phyloP scores from a whole-genome alignment of 805 yeast species.

The Ogataea thermomethanolica region DNA sequence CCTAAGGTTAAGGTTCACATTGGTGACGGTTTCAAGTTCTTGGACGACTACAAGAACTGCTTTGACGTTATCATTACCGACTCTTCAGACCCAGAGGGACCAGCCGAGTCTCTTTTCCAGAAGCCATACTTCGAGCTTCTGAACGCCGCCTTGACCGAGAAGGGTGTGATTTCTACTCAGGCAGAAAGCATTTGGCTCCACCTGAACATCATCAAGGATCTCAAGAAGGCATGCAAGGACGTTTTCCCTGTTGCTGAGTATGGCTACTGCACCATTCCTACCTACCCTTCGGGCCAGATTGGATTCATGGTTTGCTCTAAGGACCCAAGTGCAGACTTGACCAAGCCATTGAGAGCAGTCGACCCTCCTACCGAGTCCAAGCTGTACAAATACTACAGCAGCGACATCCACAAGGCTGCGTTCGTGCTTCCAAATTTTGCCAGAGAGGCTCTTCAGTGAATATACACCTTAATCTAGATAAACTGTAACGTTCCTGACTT shows the following conservation, averaged over 20 bases:
- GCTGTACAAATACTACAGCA: constrained; percentile 78
- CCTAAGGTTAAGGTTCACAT: constrained; percentile 88
- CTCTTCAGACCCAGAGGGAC: constrained; percentile 98
- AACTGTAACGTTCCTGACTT: neutral
- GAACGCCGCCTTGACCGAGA: constrained; percentile 81
- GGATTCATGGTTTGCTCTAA: constrained; percentile 97
- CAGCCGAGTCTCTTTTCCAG: constrained; percentile 92
- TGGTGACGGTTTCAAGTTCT: constrained; percentile 97
- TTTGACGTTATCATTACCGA: constrained; percentile 96
- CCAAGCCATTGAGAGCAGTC: constrained; percentile 64
- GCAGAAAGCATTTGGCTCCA: constrained; percentile 96
- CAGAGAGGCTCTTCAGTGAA: constrained; percentile 34
- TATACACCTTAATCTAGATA: neutral
- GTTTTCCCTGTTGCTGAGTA: constrained; percentile 92
- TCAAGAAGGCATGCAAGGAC: constrained; percentile 75
- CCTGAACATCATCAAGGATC: constrained; percentile 73
- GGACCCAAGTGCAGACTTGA: constrained; percentile 60
- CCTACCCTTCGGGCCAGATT: constrained; percentile 95
- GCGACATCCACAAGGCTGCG: constrained; percentile 79
- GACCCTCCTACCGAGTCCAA: constrained; percentile 57
- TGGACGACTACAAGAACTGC: constrained; percentile 75
- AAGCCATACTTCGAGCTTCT: constrained; percentile 85
- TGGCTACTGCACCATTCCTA: constrained; percentile 90
- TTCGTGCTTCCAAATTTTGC: constrained; percentile 95
- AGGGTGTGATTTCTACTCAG: constrained; percentile 91